These are phyloP conservation scores for Ochetophila trinervis DNA, from an alignment of 306 rosid species.

Conservation along the genomic window DNA sequence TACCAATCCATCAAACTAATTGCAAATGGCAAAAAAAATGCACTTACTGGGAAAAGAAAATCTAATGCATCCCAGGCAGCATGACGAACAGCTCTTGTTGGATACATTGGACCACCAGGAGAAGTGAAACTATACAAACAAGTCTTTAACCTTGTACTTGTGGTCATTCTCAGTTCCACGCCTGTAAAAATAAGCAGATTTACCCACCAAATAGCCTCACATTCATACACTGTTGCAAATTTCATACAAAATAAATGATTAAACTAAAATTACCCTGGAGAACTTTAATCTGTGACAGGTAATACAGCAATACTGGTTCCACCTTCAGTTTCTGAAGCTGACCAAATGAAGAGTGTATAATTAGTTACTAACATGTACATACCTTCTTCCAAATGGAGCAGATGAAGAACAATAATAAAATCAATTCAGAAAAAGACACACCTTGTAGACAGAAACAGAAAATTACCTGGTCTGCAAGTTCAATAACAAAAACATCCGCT, in stretches of 20 bases:
- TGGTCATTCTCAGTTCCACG: conserved; percentile 89
- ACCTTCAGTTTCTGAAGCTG: conserved; percentile 96
- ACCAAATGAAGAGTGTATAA: conserved; percentile 18
- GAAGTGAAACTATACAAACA: conserved; percentile 92
- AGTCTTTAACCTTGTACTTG: conserved; percentile 84
- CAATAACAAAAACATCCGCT: conserved; percentile 82
- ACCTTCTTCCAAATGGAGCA: not conserved
- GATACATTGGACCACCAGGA: conserved; percentile 98
- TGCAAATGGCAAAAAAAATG: not conserved
- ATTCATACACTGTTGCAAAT: conserved; percentile 22
- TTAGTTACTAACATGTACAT: not conserved
- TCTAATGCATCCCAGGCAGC: conserved; percentile 98
- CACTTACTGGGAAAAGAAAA: conserved; percentile 82
- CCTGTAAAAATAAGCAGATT: conserved; percentile 40
- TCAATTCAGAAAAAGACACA: not conserved
- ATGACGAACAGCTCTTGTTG: conserved; percentile 95
- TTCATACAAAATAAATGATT: conserved; percentile 20
- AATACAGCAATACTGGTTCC: conserved; percentile 94
- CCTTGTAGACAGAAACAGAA: not conserved
- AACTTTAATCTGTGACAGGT: conserved; percentile 67
- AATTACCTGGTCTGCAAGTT: conserved; percentile 85
- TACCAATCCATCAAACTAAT: not conserved
- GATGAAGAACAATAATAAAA: not conserved
- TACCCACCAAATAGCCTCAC: conserved; percentile 11
- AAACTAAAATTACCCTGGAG: conserved; percentile 61